Evolutionary conservation across 495 filamentous ascomycete genomes (phyloP).

Genomic region (Penicillium fimorum): DNA sequence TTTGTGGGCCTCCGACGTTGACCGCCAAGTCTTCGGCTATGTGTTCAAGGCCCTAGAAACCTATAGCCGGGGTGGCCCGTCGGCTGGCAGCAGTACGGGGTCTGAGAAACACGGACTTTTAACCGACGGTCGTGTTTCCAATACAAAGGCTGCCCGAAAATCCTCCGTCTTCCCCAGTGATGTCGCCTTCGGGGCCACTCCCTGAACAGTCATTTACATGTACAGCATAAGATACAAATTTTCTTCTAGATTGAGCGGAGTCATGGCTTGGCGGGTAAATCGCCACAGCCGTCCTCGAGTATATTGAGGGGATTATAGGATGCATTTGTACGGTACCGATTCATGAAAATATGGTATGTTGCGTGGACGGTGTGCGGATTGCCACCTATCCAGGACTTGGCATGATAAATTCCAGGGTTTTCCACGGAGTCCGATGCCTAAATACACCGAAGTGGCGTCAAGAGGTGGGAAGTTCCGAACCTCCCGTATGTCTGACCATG

Average conservation of each 20-base stretch:
- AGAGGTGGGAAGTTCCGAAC: neutral
- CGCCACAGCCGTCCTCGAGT: neutral
- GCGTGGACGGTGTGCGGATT: neutral
- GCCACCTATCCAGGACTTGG: slow-evolving; percentile 3
- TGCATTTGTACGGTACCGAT: neutral
- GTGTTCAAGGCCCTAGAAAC: slow-evolving; percentile 82
- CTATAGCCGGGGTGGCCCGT: slow-evolving; percentile 36
- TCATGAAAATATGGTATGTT: neutral
- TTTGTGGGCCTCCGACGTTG: slow-evolving; percentile 86
- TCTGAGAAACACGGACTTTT: neutral
- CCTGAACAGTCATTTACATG: neutral
- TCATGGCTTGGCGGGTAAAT: slow-evolving; percentile 2
- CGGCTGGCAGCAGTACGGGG: neutral
- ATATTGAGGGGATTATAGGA: neutral
- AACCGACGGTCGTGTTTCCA: slow-evolving; percentile 2
- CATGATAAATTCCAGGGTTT: slow-evolving; percentile 6
- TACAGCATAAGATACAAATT: neutral
- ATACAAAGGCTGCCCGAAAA: slow-evolving; percentile 2
- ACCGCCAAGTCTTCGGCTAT: slow-evolving; percentile 81
- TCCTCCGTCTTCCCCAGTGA: neutral
- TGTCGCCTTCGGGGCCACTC: neutral
- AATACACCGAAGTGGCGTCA: slow-evolving; percentile 6
- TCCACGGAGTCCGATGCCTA: neutral
- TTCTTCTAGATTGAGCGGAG: neutral
- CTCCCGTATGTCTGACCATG: neutral